Conservation (phyloP, 306 rosid species). For the Cucurbita pepo region DNA sequence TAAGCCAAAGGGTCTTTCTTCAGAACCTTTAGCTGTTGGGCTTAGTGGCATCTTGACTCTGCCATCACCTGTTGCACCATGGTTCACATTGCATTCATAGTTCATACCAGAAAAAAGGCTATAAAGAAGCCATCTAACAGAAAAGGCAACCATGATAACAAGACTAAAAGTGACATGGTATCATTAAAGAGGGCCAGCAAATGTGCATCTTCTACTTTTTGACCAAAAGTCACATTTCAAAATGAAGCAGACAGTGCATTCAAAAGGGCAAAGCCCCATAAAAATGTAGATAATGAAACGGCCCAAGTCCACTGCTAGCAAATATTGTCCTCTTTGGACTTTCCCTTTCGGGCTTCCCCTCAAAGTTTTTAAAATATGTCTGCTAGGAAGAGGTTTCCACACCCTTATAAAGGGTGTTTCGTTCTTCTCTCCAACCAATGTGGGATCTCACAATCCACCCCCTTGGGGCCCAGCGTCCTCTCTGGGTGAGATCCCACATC, state of each 20-base stretch:
- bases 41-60: slow-evolving; percentile 81
- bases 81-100: slow-evolving; percentile 7
- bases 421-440: no score
- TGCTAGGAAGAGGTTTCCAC: no score
- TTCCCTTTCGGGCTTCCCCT: no score
- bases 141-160: neutral
- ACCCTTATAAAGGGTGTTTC: no score
- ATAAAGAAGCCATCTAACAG: slow-evolving; percentile 1
- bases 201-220: neutral
- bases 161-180: neutral
- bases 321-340: no score
- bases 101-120: neutral
- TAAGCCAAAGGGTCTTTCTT: slow-evolving; percentile 42
- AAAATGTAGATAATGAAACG: neutral
- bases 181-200: neutral
- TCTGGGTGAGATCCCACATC: no score
- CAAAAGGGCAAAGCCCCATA: neutral
- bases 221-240: neutral
- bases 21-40: slow-evolving; percentile 52
- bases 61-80: slow-evolving; percentile 52
- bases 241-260: neutral
- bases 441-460: no score
- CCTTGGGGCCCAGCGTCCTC: no score
- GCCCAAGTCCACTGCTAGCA: no score
- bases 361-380: no score